These are phyloP conservation scores for Linnemannia schmuckeri DNA, from an alignment of 192 early-diverging fungal species.

Conservation along the genomic window DNA sequence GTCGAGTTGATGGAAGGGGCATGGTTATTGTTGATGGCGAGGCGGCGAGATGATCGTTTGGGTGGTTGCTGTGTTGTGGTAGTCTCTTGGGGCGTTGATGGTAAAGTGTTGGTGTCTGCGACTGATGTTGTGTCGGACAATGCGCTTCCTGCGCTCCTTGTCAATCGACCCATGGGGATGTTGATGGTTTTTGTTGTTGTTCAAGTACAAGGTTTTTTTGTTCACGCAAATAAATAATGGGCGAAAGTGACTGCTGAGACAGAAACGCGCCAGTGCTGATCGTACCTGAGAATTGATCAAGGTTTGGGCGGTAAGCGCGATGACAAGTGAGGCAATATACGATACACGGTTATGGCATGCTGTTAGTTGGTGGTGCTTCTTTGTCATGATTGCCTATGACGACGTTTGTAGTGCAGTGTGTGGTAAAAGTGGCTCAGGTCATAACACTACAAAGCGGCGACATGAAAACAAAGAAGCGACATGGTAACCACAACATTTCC, in stretches of 20 bases:
- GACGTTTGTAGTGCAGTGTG: too few species aligned
- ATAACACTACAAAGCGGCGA: too few species aligned
- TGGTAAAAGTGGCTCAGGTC: too few species aligned
- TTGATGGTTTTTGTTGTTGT: conserved; percentile 3
- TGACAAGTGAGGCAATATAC: too few species aligned
- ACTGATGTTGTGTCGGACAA: neutral
- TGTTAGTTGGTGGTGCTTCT: too few species aligned
- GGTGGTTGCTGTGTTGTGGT: neutral
- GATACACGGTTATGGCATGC: too few species aligned
- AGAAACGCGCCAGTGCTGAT: too few species aligned
- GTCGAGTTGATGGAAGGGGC: neutral
- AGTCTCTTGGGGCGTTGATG: neutral
- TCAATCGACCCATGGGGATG: neutral
- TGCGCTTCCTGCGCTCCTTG: neutral
- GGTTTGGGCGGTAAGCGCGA: too few species aligned
- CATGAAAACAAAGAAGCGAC: too few species aligned
- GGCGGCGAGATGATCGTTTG: conserved; percentile 2
- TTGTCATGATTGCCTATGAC: too few species aligned
- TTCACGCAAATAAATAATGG: neutral
- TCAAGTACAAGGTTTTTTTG: neutral
- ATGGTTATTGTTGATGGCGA: neutral
- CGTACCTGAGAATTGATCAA: too few species aligned
- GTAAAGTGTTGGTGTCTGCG: neutral
- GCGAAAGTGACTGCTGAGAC: neutral
- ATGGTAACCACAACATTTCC: too few species aligned